Base-by-base conservation (phyloP, 352 stramenopile species). In the Thraustochytrium sp. region DNA sequence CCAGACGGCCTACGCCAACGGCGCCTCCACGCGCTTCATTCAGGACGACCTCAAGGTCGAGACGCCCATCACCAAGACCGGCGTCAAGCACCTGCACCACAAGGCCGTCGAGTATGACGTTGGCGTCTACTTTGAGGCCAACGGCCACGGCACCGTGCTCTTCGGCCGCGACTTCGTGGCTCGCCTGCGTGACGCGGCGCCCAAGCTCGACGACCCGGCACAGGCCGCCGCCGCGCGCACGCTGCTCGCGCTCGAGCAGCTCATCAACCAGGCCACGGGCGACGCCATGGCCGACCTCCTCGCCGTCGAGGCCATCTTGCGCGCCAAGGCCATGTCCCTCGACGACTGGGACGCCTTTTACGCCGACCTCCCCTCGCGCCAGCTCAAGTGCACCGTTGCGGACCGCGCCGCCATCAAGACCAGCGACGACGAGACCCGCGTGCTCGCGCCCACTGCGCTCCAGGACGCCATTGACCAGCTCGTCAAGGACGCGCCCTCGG, bases 1-100 rank as follows among this genome's bases (percentile, higher is more conserved):
- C 46, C 96, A 99, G 91, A 99, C 97, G n/a, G 96, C 96, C 26
- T 99, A 99, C 89, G 96, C 96, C 38, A 99, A 99, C 88, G 96
- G 96, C 73, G 94, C 95, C 11, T 93, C 94, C 13, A 96, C 93
- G 29, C 86, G 88, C 31, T 99, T 97, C 89, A 86, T 96, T 18
- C 85, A 95, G 62, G 80, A 95, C 84, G 88, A 88, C 37, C 87
- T 88, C 40, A 88, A 86, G 61, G 90, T 96, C 63, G 87, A 86
- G 44, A 91, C 98, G 21, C 86, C 88, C 16, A 90, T 96, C 86
- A 93, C 96, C 73, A 98, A 98, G 90, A 99, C 96, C 4, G 96
- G 96, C 59, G 96, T 99, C 63, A 99, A 99, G 89, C 94, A 97
- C 86, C 94, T 98, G 63, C 96, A 99, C 88, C 91, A 96, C 68